Evolutionary conservation across 371 early-diverging fungal species (phyloP).

Genomic region (Hamiltosporidium tvaerminnensis): DNA sequence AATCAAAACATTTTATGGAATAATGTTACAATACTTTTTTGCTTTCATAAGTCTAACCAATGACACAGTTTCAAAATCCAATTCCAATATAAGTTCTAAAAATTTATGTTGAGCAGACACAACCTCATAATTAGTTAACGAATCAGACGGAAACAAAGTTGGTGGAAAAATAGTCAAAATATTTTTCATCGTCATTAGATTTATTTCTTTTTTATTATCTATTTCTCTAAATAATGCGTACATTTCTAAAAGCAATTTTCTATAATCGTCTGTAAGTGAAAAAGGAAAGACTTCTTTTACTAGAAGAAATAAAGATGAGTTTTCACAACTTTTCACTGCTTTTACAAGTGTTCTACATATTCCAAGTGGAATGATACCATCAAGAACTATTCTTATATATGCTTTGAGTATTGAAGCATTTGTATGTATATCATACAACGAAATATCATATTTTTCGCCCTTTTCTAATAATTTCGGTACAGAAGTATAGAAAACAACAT

Average conservation of each 20-base stretch:
- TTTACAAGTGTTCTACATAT: background rate
- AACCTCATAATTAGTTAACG: background rate
- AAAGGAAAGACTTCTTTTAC: background rate
- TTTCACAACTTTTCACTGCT: background rate
- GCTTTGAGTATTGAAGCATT: background rate
- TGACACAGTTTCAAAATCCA: conserved; percentile 6
- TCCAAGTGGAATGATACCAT: conserved; percentile 1
- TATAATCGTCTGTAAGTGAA: background rate
- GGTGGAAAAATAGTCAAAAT: conserved; percentile 1
- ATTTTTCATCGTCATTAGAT: conserved; percentile 1
- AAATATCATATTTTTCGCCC: background rate
- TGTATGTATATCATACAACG: background rate
- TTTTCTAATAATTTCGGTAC: background rate
- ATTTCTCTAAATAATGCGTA: conserved; percentile 1
- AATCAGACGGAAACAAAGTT: background rate
- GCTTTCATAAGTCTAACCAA: too few relatives aligned
- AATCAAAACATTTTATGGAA: too few relatives aligned
- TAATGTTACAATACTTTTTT: too few relatives aligned
- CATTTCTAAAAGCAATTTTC: background rate
- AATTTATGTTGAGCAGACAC: background rate
- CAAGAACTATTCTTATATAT: conserved; percentile 1
- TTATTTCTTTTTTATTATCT: background rate
- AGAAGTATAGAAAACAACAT: background rate
- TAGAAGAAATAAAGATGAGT: background rate
- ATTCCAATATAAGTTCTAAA: background rate